Evolutionary conservation across 768 basidiomycete species (phyloP).

Genomic region (Trichaptum fuscoviolaceum): DNA sequence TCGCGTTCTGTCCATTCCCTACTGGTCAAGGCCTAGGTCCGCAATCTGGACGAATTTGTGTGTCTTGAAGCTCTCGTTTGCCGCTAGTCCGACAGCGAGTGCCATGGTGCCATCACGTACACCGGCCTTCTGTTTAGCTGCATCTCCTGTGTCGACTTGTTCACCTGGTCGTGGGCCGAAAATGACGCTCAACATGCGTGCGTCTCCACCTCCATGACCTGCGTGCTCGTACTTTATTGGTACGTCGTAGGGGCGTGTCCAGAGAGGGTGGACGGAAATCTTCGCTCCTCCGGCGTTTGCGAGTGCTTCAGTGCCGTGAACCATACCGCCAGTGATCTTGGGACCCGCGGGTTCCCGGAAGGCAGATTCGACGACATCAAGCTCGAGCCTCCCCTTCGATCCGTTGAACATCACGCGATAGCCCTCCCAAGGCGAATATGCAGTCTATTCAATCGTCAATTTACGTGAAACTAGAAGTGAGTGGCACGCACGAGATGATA

Average conservation of each 20-base stretch:
- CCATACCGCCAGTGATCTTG: slow-evolving; percentile 27
- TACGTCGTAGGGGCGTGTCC: slow-evolving; percentile 37
- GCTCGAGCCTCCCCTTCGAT: slow-evolving; percentile 44
- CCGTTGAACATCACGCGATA: slow-evolving; percentile 52
- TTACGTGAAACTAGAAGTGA: neutral
- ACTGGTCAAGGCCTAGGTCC: slow-evolving; percentile 16
- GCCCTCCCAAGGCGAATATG: slow-evolving; percentile 42
- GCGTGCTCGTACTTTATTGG: slow-evolving; percentile 37
- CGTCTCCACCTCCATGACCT: slow-evolving; percentile 45
- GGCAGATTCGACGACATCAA: slow-evolving; percentile 43
- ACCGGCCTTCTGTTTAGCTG: slow-evolving; percentile 40
- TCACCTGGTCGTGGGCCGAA: slow-evolving; percentile 44
- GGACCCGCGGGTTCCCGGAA: slow-evolving; percentile 27
- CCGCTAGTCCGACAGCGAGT: slow-evolving; percentile 41
- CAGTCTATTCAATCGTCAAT: slow-evolving; percentile 23
- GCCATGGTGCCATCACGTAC: slow-evolving; percentile 44
- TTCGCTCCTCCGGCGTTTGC: slow-evolving; percentile 39
- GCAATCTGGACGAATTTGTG: slow-evolving; percentile 36
- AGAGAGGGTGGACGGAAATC: slow-evolving; percentile 40
- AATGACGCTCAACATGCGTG: slow-evolving; percentile 40
- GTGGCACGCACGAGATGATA: slow-evolving; percentile 39
- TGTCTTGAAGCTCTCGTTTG: slow-evolving; percentile 45
- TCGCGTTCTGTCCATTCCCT: neutral
- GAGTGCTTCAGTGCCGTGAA: slow-evolving; percentile 32
- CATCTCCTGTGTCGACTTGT: slow-evolving; percentile 34